Base-by-base conservation (phyloP, 257 asterid genomes). In the Przewalskia tangutica region DNA sequence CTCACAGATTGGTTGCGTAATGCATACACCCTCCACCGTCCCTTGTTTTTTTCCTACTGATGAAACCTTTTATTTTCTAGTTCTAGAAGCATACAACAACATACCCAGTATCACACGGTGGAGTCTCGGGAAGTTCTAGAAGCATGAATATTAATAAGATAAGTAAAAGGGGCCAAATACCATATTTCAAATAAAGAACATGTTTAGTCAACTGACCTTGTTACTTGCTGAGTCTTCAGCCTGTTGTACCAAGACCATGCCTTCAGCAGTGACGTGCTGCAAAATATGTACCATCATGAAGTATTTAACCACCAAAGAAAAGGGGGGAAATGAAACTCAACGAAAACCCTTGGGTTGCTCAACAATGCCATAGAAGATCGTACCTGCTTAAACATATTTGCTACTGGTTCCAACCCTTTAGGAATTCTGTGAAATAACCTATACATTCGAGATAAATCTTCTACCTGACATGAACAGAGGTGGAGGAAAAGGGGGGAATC, bases 391-490 rank as follows among this genome's bases (percentile, higher is more conserved):
- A 89, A 87, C 62, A 80, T 59, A n/a, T 73, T 78, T 4, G 88
- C 90, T 42, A 88, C 77, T 0, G 78, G 85, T 51, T 86, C 89
- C 84, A 86, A 54, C 51, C 88, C 92, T 42, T 85, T 64, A 0
- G 84, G 77, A 76, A 86, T 81, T 59, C 76, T 16, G 9, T 9
- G 16, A 7, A 54, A 54, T 54, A 54, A 7, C 59, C 59, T 54
- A 54, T 54, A 54, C 90, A 91, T 88, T 77, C 90, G 84, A 40
- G 93, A 89, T 20, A 91, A 83, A 82, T 91, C 95, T 3, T 89
- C 93, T 51, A 84, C 86, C 91, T 86, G 66, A 54, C 53, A 82
- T 27, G 8, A 77, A 82, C 44, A 77, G 80, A 32, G 79, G 16
- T 70, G 59, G 80, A 59, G 76, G 18, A 63, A 80, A 32, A 13